phyloP scores from a whole-genome alignment of 352 stramenopile genomes.

The Phytophthora kernoviae region DNA sequence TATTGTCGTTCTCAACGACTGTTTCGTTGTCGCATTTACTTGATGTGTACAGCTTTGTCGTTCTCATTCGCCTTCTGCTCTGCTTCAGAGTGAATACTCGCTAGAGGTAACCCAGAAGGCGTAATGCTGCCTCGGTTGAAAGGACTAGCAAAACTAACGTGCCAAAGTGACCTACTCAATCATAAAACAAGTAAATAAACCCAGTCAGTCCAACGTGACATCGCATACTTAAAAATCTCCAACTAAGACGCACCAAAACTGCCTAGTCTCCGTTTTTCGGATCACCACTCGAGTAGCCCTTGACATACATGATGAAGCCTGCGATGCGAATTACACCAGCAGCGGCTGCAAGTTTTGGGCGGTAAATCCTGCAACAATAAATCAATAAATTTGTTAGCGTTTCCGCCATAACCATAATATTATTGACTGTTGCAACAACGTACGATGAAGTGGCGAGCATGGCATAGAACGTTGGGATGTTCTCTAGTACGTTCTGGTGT shows the following conservation, averaged over 20 bases:
- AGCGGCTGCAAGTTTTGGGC: conserved; percentile 40
- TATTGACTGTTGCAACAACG: conserved; percentile 4
- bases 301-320: conserved; percentile 54
- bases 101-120: conserved; percentile 30
- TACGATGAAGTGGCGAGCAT: conserved; percentile 49
- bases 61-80: conserved; percentile 1
- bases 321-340: conserved; percentile 39
- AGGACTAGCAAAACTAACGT: conserved; percentile 35
- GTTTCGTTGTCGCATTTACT: neutral
- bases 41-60: neutral
- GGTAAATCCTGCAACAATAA: conserved; percentile 38
- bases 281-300: conserved; percentile 43
- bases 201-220: neutral
- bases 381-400: conserved; percentile 5
- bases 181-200: conserved; percentile 1
- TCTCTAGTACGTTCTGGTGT: conserved; percentile 87
- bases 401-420: neutral
- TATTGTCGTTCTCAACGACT: neutral
- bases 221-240: neutral
- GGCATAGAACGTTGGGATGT: conserved; percentile 43
- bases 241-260: conserved; percentile 36
- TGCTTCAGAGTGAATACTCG: conserved; percentile 8
- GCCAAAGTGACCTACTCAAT: conserved; percentile 23
- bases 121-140: conserved; percentile 32
- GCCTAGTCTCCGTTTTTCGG: conserved; percentile 41